Evolutionary conservation across 148 eudicot genomes (phyloP), one percentile per base, ranked within the genome.

Genomic region (Polygonum maritimum): DNA sequence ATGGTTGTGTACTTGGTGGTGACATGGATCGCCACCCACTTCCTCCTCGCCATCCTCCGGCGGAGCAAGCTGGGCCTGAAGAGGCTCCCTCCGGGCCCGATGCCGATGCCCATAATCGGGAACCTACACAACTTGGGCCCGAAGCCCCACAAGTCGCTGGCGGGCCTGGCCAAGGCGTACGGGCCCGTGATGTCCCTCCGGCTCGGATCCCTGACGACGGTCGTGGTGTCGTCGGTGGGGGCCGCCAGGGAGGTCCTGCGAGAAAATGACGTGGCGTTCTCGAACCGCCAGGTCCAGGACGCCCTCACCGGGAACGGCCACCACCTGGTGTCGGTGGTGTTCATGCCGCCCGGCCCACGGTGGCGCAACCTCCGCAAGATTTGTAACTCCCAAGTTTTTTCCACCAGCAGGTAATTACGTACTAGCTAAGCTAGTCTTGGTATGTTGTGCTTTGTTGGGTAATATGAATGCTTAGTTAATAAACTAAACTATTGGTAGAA

Each of bases 171-270:
- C 36, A 80, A 84, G 11, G 77, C 14, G 0, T 77, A 85, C 75
- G 93, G 89, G 51, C 84, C 88, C 4, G 80, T 87, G 19, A 83
- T 87, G 81, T 69, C 81, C 63, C 79, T 85, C 45, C 81, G 83
- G 48, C 77, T 89, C 0, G 92, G 92, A 5, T 39, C 65, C 26
- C 63, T 82, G 0, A 77, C 80, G 35, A 85, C 89, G 0, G 80
- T 89, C 3, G 86, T 89, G 39, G 82, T 87, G 13, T 82, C 89
- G 40, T 89, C 90, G 0, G 73, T 87, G 16, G 41, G 55, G 22
- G 71, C 83, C 48, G 90, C 90, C 3, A 83, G 83, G 70, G 83
- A 89, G 76, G 89, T 88, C 26, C 84, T 89, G 47, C 87, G 85
- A 63, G 86, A 81, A 76, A 83, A 89, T 48, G 90, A 89, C 51